Evolutionary conservation across 306 rosid species (phyloP), one percentile per base, ranked within the genome.

Genomic region (Cicer pinnatifidum): DNA sequence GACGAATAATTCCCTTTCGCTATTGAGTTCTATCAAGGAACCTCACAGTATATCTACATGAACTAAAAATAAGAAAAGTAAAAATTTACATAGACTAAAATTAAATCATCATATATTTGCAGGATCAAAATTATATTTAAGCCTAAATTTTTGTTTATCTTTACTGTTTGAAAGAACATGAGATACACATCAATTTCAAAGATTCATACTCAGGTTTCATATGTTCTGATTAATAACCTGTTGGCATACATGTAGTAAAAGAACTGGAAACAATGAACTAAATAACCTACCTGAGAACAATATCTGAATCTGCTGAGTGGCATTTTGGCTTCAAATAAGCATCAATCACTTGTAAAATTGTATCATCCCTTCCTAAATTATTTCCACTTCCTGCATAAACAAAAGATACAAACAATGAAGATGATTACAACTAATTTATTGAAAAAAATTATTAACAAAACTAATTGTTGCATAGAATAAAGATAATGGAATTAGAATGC

Each of bases 271-370:
- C 68, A 56, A 60, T 63, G 51, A 58, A 73, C 39, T n/a, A 13
- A 54, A 13, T 72, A 59, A 17, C 84, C 71, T 79, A 89, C 96
- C 86, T 80, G 38, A 51, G 75, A 60, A 91, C 88, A 35, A 77
- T 67, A 76, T 84, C 88, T 71, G 97, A 91, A 86, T 87, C 91
- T 43, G 90, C 89, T 1, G 71, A 38, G 80, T 89, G 97, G 77
- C 93, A 88, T 79, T 84, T 91, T 71, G 97, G 97, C 80, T 82
- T 86, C 81, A 85, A 63, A 83, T 83, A 91, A 75, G 97, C 97
- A 72, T 88, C 65, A 39, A 91, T 84, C 61, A 91, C 96, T 81
- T 77, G 82, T 82, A 81, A 51, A 76, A 81, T 53, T 5, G 62
- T 73, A 50, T 71, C 84, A 67, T 80, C 82, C 59, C 46, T 62